phyloP scores from a whole-genome alignment of 495 filamentous ascomycete species.

The Neurospora discreta region DNA sequence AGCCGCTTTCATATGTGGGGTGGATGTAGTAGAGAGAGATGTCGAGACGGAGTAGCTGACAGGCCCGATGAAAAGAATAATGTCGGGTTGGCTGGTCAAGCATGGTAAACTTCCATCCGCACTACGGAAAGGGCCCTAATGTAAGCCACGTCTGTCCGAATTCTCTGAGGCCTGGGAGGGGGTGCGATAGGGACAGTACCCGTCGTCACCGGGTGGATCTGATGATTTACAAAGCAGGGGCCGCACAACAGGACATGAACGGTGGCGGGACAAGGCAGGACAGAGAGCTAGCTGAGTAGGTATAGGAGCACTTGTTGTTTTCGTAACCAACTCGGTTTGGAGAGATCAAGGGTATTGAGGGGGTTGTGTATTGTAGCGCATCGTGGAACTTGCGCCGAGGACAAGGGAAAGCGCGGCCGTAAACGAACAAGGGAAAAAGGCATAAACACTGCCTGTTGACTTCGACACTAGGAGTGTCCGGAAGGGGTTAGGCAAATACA shows the following conservation, averaged over 20 bases:
- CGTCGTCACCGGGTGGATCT: not conserved
- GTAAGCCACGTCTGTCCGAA: not conserved
- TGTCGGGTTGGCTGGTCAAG: not conserved
- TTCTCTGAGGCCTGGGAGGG: not conserved
- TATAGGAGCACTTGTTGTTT: not conserved
- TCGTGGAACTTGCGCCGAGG: not conserved
- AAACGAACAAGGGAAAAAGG: not conserved
- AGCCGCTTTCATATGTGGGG: conserved; percentile 4
- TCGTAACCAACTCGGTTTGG: not conserved
- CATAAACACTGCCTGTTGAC: not conserved
- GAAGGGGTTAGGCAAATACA: not conserved
- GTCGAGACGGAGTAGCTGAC: conserved; percentile 4
- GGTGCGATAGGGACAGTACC: not conserved
- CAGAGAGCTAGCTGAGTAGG: not conserved
- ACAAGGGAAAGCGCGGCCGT: not conserved
- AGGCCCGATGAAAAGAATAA: conserved; percentile 6
- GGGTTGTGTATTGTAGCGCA: not conserved
- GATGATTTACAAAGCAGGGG: not conserved
- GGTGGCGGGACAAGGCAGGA: not conserved
- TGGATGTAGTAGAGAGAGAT: conserved; percentile 3
- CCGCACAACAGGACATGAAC: not conserved
- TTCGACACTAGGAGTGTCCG: not conserved
- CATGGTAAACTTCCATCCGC: not conserved
- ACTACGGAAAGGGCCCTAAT: not conserved
- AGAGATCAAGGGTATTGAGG: not conserved